phyloP scores from a whole-genome alignment of 2,329 filamentous ascomycete species.

The Claviceps sp. region DNA sequence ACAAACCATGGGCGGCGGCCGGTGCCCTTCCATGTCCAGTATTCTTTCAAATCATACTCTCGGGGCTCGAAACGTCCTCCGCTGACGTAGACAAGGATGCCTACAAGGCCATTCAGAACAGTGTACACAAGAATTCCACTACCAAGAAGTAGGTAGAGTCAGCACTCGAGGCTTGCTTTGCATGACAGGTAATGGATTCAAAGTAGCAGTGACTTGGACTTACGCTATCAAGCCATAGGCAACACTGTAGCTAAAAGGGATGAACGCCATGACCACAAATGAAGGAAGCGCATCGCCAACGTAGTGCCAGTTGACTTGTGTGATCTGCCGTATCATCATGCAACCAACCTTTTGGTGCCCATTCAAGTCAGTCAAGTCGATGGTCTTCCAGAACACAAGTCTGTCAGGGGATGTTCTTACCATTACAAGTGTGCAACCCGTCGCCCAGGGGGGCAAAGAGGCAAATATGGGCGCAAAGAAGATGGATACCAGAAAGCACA shows the following conservation, averaged over 20 bases:
- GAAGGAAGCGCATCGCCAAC: slow-evolving; percentile 64
- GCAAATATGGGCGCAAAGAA: slow-evolving; percentile 69
- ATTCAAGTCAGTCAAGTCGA: not conserved
- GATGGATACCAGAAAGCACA: slow-evolving; percentile 57
- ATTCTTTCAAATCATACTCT: slow-evolving; percentile 41
- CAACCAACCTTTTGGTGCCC: slow-evolving; percentile 44
- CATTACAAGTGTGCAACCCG: slow-evolving; percentile 58
- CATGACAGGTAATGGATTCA: not conserved
- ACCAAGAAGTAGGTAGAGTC: slow-evolving; percentile 1
- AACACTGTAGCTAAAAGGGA: slow-evolving; percentile 68
- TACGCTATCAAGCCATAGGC: slow-evolving; percentile 64
- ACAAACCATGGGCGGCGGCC: slow-evolving; percentile 36
- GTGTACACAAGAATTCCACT: slow-evolving; percentile 42
- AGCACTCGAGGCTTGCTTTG: not conserved
- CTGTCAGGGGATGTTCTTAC: slow-evolving; percentile 18
- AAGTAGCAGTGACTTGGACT: slow-evolving; percentile 15
- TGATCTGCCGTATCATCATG: slow-evolving; percentile 65
- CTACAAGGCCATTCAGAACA: slow-evolving; percentile 34
- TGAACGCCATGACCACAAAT: slow-evolving; percentile 61
- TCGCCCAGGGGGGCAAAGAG: slow-evolving; percentile 66
- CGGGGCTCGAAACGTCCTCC: slow-evolving; percentile 30
- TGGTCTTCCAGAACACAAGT: not conserved
- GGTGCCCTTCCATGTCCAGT: slow-evolving; percentile 39
- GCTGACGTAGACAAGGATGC: slow-evolving; percentile 29
- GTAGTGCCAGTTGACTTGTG: slow-evolving; percentile 63